Conservation (phyloP, 176 grass and related monocot genomes). For the Carex kokanica region DNA sequence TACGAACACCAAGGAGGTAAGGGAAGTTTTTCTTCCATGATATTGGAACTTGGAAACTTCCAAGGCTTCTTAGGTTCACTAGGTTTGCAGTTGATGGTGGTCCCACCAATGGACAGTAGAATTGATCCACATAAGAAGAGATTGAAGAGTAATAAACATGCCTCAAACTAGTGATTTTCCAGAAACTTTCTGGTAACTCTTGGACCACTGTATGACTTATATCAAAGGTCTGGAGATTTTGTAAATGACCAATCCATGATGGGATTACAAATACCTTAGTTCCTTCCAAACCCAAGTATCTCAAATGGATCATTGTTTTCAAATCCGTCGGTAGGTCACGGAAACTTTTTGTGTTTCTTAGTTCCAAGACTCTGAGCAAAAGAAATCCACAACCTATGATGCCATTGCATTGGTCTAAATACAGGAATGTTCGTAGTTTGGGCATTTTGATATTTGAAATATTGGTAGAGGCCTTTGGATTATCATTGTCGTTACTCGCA, state of each 20-base stretch:
- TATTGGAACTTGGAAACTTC: not conserved
- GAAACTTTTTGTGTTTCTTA: not conserved
- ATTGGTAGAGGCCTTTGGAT: too few relatives aligned
- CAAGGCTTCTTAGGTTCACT: not conserved
- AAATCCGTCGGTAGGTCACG: not conserved
- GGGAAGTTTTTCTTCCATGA: not conserved
- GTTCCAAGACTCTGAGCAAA: not conserved
- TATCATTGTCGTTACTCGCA: not conserved
- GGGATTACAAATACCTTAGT: not conserved
- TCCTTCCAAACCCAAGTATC: not conserved
- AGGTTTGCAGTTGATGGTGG: not conserved
- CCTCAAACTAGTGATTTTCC: not conserved
- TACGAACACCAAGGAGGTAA: not conserved
- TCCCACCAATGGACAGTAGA: not conserved
- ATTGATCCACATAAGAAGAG: too few relatives aligned
- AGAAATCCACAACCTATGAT: not conserved
- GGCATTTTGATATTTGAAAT: not conserved
- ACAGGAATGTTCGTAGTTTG: not conserved
- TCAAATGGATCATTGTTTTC: not conserved
- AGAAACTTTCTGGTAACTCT: not conserved
- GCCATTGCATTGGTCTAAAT: too few relatives aligned
- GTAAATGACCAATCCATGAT: not conserved
- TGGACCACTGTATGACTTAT: not conserved
- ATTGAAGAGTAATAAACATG: not conserved
- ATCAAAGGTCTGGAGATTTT: not conserved